A percentile compares a stretch with the other conserved stretches of the same genome.
These are phyloP conservation scores for Helianthus tuberosus DNA, from an alignment of 129 eudicot species.

Conservation along the genomic window DNA sequence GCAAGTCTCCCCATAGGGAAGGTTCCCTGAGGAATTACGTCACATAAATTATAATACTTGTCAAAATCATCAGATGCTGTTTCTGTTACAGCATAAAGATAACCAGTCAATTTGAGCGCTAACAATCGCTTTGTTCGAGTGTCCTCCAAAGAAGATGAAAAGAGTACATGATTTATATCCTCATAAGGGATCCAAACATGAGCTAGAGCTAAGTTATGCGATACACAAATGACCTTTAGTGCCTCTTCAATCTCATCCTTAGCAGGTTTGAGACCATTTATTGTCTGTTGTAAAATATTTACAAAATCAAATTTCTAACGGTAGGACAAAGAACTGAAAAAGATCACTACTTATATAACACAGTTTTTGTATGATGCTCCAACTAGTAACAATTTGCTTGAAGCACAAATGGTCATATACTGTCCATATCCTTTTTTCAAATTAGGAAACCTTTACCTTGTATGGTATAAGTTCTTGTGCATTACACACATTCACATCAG, in stretches of 20 bases:
- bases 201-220: not conserved
- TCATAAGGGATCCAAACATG: constrained; percentile 8
- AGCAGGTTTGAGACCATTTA: no score
- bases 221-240: not conserved
- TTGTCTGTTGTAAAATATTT: no score
- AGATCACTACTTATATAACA: not conserved
- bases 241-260: not conserved
- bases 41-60: not conserved
- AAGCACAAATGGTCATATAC: no score
- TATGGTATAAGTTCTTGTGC: constrained; percentile 12
- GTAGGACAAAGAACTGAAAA: no score
- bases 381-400: not conserved
- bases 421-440: no score
- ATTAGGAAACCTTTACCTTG: constrained; percentile 1
- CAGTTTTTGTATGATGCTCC: no score
- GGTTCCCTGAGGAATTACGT: not conserved
- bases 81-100: not conserved
- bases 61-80: not conserved
- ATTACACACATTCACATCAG: not conserved
- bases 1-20: not conserved
- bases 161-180: not conserved
- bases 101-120: constrained; percentile 27
- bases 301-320: no score
- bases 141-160: constrained; percentile 7
- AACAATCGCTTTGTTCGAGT: not conserved